These are phyloP conservation scores for Lycium ferocissimum DNA, from an alignment of 257 asterid species.

Conservation along the genomic window DNA sequence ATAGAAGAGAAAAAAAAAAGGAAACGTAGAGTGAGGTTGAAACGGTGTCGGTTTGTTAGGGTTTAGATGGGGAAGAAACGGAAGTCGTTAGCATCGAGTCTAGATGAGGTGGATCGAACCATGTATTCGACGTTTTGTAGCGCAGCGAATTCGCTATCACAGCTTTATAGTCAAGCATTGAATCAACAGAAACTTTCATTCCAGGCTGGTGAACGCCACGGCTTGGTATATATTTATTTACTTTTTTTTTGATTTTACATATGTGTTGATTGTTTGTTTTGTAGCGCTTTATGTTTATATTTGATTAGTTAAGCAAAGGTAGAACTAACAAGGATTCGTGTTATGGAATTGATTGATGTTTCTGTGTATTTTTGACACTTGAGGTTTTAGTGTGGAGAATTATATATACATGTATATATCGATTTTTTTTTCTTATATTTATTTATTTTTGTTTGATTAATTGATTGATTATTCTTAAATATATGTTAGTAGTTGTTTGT, in stretches of 20 bases:
- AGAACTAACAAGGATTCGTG: neutral
- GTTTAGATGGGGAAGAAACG: slow-evolving; percentile 35
- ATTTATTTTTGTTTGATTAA: too few species aligned
- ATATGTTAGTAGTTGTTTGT: too few species aligned
- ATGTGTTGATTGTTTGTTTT: neutral
- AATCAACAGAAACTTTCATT: slow-evolving; percentile 39
- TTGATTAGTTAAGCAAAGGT: neutral
- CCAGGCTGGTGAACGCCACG: slow-evolving; percentile 40
- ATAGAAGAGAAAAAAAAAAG: neutral
- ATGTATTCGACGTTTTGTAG: slow-evolving; percentile 37
- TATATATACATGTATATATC: too few species aligned
- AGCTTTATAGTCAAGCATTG: slow-evolving; percentile 38
- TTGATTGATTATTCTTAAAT: too few species aligned
- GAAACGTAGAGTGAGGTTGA: neutral
- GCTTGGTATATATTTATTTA: slow-evolving; percentile 25
- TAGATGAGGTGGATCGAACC: slow-evolving; percentile 39
- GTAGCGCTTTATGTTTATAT: neutral
- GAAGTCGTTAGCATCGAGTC: slow-evolving; percentile 35
- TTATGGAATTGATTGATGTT: too few species aligned
- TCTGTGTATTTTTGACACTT: too few species aligned
- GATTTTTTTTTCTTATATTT: too few species aligned
- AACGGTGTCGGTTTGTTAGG: neutral
- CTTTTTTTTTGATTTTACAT: neutral
- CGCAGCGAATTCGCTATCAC: slow-evolving; percentile 37
- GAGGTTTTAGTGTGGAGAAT: too few species aligned